A percentile compares a stretch with the other conserved stretches of the same genome.
These are phyloP conservation scores for Mortierella sp. DNA, from an alignment of 371 early-diverging fungal genomes.

Conservation along the genomic window DNA sequence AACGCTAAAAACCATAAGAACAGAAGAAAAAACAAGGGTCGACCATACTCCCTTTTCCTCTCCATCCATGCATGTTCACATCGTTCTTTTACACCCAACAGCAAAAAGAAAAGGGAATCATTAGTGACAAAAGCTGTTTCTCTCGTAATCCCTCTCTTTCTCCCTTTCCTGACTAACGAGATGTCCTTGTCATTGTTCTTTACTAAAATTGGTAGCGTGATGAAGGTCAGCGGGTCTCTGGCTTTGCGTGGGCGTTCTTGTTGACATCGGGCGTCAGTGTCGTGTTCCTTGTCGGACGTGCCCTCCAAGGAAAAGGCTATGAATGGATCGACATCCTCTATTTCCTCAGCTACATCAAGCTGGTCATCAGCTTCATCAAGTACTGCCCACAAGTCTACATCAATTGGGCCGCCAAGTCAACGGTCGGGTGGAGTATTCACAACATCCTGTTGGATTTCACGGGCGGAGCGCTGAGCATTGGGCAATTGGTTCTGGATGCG, in stretches of 20 bases:
- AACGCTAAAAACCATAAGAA: neutral
- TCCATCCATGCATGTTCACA: too few relatives aligned
- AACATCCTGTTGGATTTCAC: conserved; percentile 93
- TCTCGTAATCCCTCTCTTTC: neutral
- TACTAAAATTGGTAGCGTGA: conserved; percentile 60
- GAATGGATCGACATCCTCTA: conserved; percentile 80
- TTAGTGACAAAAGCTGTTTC: conserved; percentile 1
- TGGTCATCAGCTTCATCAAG: conserved; percentile 83
- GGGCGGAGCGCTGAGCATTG: conserved; percentile 86
- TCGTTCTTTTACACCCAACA: neutral
- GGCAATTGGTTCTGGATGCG: conserved; percentile 87
- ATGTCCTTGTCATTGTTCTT: neutral
- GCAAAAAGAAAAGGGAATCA: neutral
- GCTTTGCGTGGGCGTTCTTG: conserved; percentile 55
- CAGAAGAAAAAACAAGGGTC: neutral
- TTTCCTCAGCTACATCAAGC: conserved; percentile 85
- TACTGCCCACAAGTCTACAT: conserved; percentile 93
- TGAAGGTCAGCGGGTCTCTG: conserved; percentile 60
- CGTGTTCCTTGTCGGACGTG: conserved; percentile 36
- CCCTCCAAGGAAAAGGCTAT: conserved; percentile 8
- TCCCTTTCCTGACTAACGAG: conserved; percentile 2
- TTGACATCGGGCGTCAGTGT: conserved; percentile 46
- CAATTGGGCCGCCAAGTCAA: conserved; percentile 84
- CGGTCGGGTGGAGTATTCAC: conserved; percentile 93
- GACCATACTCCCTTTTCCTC: neutral